These are phyloP conservation scores for Neopestalotiopsis rosae DNA, from an alignment of 2,329 filamentous ascomycete genomes.

Conservation along the genomic window DNA sequence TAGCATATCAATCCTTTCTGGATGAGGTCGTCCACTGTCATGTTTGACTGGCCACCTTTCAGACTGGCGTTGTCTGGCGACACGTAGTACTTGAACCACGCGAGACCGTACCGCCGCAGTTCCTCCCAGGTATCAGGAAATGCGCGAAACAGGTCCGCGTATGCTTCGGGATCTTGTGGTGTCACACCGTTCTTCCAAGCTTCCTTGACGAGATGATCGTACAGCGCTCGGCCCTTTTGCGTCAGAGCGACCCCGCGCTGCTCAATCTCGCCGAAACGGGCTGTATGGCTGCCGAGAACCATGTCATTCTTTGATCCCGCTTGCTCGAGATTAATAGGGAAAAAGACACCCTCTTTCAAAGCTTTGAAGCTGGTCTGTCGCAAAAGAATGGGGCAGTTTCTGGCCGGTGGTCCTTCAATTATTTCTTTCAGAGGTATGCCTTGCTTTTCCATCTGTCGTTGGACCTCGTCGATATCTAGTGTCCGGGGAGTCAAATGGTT, in stretches of 20 bases:
- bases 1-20: background rate
- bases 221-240: constrained; percentile 7
- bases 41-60: background rate
- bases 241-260: constrained; percentile 12
- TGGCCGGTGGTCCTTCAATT: constrained; percentile 6
- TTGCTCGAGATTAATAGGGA: background rate
- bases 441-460: constrained; percentile 3
- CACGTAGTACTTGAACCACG: constrained; percentile 10
- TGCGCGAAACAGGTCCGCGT: constrained; percentile 4
- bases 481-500: constrained; percentile 13
- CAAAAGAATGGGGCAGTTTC: constrained; percentile 1
- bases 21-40: constrained; percentile 5
- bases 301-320: background rate
- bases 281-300: constrained; percentile 7
- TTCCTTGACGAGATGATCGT: constrained; percentile 10
- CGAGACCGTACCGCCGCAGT: background rate
- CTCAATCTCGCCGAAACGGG: constrained; percentile 16
- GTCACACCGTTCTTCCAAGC: constrained; percentile 12
- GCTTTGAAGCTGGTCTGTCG: constrained; percentile 14
- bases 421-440: constrained; percentile 12
- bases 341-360: constrained; percentile 9
- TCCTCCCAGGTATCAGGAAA: constrained; percentile 10
- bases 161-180: constrained; percentile 11
- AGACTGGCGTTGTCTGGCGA: background rate
- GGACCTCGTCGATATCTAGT: constrained; percentile 11